These are phyloP conservation scores for Aspergillus mulundensis DNA, from an alignment of 495 filamentous ascomycete genomes.

Conservation along the genomic window DNA sequence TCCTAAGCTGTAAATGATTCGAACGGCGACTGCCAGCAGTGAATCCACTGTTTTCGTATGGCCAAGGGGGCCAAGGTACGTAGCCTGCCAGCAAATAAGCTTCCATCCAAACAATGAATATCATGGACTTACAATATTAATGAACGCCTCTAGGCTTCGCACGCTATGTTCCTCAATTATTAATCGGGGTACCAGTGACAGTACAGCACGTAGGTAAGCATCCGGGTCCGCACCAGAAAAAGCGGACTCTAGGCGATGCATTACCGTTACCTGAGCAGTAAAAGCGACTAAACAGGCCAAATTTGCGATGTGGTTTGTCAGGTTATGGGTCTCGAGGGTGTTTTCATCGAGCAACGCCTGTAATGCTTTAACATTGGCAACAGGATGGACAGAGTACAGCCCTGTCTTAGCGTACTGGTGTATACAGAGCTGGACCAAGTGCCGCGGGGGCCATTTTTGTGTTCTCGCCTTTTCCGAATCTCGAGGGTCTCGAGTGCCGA, in stretches of 20 bases:
- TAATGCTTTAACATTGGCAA: constrained; percentile 18
- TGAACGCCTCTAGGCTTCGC: constrained; percentile 23
- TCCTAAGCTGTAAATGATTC: constrained; percentile 20
- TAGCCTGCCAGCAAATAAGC: constrained; percentile 9
- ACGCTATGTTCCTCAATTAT: constrained; percentile 22
- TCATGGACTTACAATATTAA: constrained; percentile 20
- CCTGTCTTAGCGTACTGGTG: constrained; percentile 20
- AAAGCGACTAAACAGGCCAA: constrained; percentile 25
- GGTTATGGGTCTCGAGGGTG: constrained; percentile 9
- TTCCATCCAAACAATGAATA: background rate
- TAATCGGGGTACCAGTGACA: constrained; percentile 19
- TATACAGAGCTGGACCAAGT: constrained; percentile 19
- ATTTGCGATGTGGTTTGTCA: background rate
- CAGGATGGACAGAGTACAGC: constrained; percentile 27
- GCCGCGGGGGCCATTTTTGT: constrained; percentile 18
- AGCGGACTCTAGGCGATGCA: constrained; percentile 23
- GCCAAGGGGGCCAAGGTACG: constrained; percentile 22
- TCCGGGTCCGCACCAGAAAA: constrained; percentile 22
- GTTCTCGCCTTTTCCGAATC: background rate
- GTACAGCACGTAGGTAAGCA: constrained; percentile 22
- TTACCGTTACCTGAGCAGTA: constrained; percentile 23
- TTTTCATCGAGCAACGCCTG: constrained; percentile 11
- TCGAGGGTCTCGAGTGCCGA: constrained; percentile 3
- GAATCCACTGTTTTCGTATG: constrained; percentile 20
- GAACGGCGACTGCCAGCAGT: constrained; percentile 21